A percentile compares a stretch with the other conserved stretches of the same genome.
These are phyloP conservation scores for Eucalyptus curtisii DNA, from an alignment of 345 rosid species.

Conservation along the genomic window DNA sequence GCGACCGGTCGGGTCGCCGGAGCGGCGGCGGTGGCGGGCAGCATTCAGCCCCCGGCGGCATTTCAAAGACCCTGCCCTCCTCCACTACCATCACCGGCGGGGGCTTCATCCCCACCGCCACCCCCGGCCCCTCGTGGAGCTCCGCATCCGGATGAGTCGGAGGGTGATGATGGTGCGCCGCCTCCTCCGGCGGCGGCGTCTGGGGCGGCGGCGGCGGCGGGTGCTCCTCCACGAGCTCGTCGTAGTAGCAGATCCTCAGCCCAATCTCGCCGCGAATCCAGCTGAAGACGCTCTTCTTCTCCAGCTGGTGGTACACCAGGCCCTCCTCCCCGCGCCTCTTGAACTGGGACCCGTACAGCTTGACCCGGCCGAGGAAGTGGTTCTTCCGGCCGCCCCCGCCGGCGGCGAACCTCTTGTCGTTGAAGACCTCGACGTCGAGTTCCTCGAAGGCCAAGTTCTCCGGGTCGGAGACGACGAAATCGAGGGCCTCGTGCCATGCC, in stretches of 20 bases:
- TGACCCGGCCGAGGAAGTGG: constrained; percentile 85
- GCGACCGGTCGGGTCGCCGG: constrained; percentile 1
- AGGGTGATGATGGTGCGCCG: constrained; percentile 8
- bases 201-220: constrained; percentile 2
- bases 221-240: constrained; percentile 28
- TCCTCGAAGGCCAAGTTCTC: constrained; percentile 64
- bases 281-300: constrained; percentile 90
- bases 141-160: neutral
- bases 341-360: constrained; percentile 80
- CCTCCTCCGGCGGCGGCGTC: constrained; percentile 6
- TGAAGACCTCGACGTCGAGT: constrained; percentile 70
- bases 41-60: constrained; percentile 1
- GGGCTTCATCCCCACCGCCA: neutral
- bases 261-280: constrained; percentile 94
- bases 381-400: constrained; percentile 67
- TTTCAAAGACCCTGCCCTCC: constrained; percentile 45
- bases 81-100: constrained; percentile 35
- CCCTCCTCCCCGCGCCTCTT: constrained; percentile 66
- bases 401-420: constrained; percentile 66
- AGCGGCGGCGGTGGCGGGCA: neutral
- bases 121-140: neutral
- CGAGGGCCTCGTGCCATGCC: constrained; percentile 75
- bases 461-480: constrained; percentile 73
- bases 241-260: constrained; percentile 62
- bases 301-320: constrained; percentile 58